A percentile compares a stretch with the other conserved stretches of the same genome.
Evolutionary conservation across 176 grass and related monocot genomes (phyloP).

Genomic region (Dactylis glomerata): DNA sequence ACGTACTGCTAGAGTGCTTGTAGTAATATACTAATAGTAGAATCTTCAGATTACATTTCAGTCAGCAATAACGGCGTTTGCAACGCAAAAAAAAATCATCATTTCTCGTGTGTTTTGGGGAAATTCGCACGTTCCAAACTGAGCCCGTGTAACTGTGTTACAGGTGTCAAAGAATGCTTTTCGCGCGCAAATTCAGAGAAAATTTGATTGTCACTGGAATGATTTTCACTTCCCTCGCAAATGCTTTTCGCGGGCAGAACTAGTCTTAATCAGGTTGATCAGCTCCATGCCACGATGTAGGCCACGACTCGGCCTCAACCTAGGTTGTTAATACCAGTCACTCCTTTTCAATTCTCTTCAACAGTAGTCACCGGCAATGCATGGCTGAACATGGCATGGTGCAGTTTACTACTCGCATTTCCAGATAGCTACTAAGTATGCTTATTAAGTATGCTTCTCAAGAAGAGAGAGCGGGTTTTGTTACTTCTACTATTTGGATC

Average conservation of each 20-base stretch:
- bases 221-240: neutral
- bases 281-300: neutral
- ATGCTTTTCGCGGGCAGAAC: neutral
- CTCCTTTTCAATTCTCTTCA: constrained; percentile 15
- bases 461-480: neutral
- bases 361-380: neutral
- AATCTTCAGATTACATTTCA: neutral
- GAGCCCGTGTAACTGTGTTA: neutral
- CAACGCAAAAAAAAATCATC: neutral
- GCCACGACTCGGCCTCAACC: constrained; percentile 31
- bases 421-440: neutral
- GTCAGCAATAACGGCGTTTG: neutral
- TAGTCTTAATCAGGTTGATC: constrained; percentile 6
- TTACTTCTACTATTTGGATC: constrained; percentile 12
- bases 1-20: neutral
- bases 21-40: neutral
- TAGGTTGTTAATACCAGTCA: neutral
- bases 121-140: neutral
- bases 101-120: neutral
- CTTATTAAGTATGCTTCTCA: neutral
- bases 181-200: neutral
- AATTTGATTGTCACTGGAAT: neutral
- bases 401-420: neutral
- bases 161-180: neutral
- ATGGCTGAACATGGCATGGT: neutral